phyloP scores from a whole-genome alignment of 129 eudicot species.

The Oenanthe sinensis region DNA sequence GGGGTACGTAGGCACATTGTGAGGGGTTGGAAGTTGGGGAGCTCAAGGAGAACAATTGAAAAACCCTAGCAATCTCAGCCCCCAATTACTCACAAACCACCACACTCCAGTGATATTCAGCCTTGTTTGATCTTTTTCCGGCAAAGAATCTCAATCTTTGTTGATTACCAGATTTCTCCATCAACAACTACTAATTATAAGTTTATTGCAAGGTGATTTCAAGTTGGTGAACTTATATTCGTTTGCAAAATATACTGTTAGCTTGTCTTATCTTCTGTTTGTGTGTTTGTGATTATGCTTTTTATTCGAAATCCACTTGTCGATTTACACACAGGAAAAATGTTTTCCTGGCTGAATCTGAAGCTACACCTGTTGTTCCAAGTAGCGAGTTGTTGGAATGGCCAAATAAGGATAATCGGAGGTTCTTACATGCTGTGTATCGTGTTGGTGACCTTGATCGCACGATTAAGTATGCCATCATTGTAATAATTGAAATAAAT shows the following conservation, averaged over 20 bases:
- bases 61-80: too few relatives aligned
- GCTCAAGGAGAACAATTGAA: too few relatives aligned
- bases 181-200: neutral
- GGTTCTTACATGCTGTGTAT: constrained; percentile 77
- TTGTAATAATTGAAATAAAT: neutral
- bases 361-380: constrained; percentile 36
- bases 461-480: constrained; percentile 57
- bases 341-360: constrained; percentile 99
- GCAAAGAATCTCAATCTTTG: too few relatives aligned
- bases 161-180: too few relatives aligned
- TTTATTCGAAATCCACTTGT: neutral
- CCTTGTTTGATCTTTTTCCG: too few relatives aligned
- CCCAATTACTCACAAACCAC: too few relatives aligned
- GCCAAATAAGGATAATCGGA: constrained; percentile 73
- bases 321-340: constrained; percentile 17
- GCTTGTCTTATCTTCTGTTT: too few relatives aligned
- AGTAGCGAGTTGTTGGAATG: constrained; percentile 65
- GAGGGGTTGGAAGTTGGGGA: too few relatives aligned
- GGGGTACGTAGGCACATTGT: too few relatives aligned
- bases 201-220: neutral
- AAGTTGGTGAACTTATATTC: neutral
- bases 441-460: constrained; percentile 97
- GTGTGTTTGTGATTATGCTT: neutral
- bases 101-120: too few relatives aligned
- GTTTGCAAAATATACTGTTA: too few relatives aligned